Conservation (phyloP, 2,329 filamentous ascomycete genomes). For the Pseudogymnoascus sp. region DNA sequence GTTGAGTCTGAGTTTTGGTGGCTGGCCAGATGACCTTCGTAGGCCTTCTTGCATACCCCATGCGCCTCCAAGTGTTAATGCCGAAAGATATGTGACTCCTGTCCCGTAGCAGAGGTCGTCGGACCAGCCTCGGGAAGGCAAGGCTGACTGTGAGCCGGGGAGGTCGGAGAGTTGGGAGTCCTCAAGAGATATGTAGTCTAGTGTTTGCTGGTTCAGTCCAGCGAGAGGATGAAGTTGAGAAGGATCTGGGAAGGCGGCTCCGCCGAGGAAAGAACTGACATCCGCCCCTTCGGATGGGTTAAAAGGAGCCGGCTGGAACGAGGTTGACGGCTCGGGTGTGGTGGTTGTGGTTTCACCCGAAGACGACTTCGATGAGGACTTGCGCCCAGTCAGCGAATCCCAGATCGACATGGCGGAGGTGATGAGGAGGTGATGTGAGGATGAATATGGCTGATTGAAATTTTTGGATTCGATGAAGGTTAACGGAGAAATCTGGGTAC, state of each 20-base stretch:
- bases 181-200: constrained; percentile 93
- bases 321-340: constrained; percentile 29
- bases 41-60: constrained; percentile 92
- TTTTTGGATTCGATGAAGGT: constrained; percentile 11
- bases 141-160: constrained; percentile 74
- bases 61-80: constrained; percentile 73
- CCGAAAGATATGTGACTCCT: constrained; percentile 87
- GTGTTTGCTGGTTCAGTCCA: constrained; percentile 81
- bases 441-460: constrained; percentile 16
- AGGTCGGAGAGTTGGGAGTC: constrained; percentile 82
- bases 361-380: constrained; percentile 26
- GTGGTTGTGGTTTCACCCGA: constrained; percentile 14
- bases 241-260: constrained; percentile 72
- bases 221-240: constrained; percentile 86
- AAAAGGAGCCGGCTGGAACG: constrained; percentile 49
- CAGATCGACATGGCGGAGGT: constrained; percentile 30
- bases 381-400: constrained; percentile 32
- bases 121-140: constrained; percentile 93
- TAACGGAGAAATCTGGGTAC: constrained; percentile 10
- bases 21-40: constrained; percentile 63
- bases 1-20: constrained; percentile 89
- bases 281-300: constrained; percentile 68
- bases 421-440: constrained; percentile 11
- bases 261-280: constrained; percentile 77
- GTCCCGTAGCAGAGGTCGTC: constrained; percentile 98